phyloP scores from a whole-genome alignment of 495 filamentous ascomycete genomes.

The Lasiosphaeriaceae sp. region DNA sequence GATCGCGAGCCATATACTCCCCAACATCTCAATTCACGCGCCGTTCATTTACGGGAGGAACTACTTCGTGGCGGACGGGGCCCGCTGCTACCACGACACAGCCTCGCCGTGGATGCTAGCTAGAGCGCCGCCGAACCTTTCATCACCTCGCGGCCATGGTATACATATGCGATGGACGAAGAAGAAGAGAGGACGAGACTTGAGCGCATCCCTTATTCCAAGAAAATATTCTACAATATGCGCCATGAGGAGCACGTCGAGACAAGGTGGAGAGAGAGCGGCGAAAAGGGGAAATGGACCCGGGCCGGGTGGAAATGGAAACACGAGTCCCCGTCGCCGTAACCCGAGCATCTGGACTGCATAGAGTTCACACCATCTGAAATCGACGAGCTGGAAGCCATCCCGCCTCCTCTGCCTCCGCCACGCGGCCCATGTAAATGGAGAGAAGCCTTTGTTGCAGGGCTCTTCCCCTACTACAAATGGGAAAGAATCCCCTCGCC shows the following conservation, averaged over 20 bases:
- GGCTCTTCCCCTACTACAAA: neutral
- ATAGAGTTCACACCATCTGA: slow-evolving; percentile 21
- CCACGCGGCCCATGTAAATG: neutral
- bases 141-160: slow-evolving; percentile 10
- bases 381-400: slow-evolving; percentile 18
- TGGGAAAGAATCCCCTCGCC: neutral
- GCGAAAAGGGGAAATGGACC: slow-evolving; percentile 2
- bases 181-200: neutral
- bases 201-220: slow-evolving; percentile 21
- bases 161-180: neutral
- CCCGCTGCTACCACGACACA: neutral
- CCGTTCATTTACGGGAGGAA: neutral
- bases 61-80: neutral
- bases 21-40: neutral
- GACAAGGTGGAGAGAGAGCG: slow-evolving; percentile 7
- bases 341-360: slow-evolving; percentile 13
- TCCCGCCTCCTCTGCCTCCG: neutral
- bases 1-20: neutral
- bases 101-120: neutral
- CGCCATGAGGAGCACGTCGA: neutral
- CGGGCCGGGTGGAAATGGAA: slow-evolving; percentile 22
- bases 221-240: neutral
- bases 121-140: slow-evolving; percentile 7
- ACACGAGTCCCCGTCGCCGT: slow-evolving; percentile 17
- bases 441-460: neutral